phyloP scores from a whole-genome alignment of 257 asterid genomes.

The Ligustrum vulgare region DNA sequence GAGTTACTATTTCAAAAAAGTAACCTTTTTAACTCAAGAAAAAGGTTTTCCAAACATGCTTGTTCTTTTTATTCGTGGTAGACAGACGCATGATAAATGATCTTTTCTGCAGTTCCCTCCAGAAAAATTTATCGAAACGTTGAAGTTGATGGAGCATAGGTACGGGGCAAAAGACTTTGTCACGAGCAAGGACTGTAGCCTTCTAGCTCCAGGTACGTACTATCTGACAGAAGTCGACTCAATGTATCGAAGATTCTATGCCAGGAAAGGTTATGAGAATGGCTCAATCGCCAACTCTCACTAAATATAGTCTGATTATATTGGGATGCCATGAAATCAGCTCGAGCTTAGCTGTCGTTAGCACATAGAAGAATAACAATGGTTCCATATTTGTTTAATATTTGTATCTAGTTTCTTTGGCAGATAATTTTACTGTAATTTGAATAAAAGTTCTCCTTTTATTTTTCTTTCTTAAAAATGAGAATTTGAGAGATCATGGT shows the following conservation, averaged over 20 bases:
- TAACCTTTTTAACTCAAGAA: too few species aligned
- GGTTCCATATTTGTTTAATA: slow-evolving; percentile 3
- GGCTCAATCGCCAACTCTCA: slow-evolving; percentile 68
- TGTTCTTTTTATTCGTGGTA: background rate
- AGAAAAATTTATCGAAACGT: slow-evolving; percentile 75
- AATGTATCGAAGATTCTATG: slow-evolving; percentile 79
- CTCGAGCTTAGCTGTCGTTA: slow-evolving; percentile 30
- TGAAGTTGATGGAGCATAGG: slow-evolving; percentile 96
- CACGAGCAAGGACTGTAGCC: slow-evolving; percentile 84
- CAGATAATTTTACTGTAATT: slow-evolving; percentile 4
- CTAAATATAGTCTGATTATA: slow-evolving; percentile 36
- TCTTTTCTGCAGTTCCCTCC: slow-evolving; percentile 63
- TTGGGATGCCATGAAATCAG: slow-evolving; percentile 23
- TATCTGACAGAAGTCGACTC: slow-evolving; percentile 95
- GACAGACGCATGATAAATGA: background rate
- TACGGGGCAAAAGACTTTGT: slow-evolving; percentile 83
- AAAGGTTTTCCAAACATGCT: too few species aligned
- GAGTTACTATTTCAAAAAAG: too few species aligned
- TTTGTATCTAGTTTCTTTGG: slow-evolving; percentile 4
- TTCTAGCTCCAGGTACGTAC: slow-evolving; percentile 79
- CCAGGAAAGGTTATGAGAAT: slow-evolving; percentile 61
- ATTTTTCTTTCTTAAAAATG: background rate
- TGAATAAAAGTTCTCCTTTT: background rate
- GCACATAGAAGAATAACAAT: slow-evolving; percentile 35
- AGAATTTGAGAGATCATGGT: background rate